These are phyloP conservation scores for Tetradesmus lagerheimii DNA, from an alignment of 139 green algal genomes.

Conservation along the genomic window DNA sequence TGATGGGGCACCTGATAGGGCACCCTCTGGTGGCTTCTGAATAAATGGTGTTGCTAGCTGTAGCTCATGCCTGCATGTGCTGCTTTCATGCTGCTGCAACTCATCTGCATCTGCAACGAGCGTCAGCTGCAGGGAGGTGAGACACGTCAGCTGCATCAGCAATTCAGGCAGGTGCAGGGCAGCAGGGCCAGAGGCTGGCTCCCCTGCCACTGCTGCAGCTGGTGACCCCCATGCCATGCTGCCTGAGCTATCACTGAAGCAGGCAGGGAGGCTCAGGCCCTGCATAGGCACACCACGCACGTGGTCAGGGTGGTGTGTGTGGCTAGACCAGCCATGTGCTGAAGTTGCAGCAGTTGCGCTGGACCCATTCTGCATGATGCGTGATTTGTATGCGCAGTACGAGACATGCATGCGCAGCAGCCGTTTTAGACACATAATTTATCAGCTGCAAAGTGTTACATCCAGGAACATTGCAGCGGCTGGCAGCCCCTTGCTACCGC, in stretches of 20 bases:
- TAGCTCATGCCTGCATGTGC: not conserved
- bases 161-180: not conserved
- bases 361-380: too few species aligned
- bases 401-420: not conserved
- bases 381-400: too few species aligned
- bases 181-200: not conserved
- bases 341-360: too few species aligned
- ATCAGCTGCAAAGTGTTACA: not conserved
- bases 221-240: not conserved
- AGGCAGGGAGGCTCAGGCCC: not conserved
- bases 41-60: not conserved
- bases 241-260: not conserved
- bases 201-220: not conserved
- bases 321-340: too few species aligned
- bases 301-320: too few species aligned
- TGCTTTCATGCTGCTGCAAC: not conserved
- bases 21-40: too few species aligned
- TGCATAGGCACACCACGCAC: not conserved
- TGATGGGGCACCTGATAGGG: too few species aligned
- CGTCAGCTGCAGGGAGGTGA: not conserved
- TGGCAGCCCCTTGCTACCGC: not conserved
- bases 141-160: not conserved
- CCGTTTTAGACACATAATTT: not conserved
- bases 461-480: too few species aligned
- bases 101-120: not conserved